A percentile compares a stretch with the other conserved stretches of the same genome.
These are phyloP conservation scores for Starmerella scarabaei DNA, from an alignment of 805 yeast species.

Conservation along the genomic window DNA sequence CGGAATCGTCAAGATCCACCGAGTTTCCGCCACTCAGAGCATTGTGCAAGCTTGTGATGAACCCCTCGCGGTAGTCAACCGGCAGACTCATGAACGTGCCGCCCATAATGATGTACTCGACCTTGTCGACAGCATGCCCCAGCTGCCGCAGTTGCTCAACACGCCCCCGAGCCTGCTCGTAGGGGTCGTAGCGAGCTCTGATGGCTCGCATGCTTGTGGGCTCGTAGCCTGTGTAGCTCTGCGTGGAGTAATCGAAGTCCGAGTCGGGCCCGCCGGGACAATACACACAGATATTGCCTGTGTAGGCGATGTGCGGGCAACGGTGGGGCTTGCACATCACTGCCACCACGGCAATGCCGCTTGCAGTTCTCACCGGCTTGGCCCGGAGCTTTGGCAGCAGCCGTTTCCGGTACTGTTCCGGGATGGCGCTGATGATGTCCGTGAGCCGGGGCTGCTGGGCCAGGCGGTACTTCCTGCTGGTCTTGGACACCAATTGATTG, in stretches of 20 bases:
- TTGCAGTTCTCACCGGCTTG: constrained; percentile 97
- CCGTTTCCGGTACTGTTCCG: constrained; percentile 88
- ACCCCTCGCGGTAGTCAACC: constrained; percentile 73
- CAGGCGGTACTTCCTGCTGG: constrained; percentile 80
- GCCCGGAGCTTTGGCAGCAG: constrained; percentile 88
- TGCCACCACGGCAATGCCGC: constrained; percentile 98
- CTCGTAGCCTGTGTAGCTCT: constrained; percentile 95
- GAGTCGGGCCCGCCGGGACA: constrained; percentile 99
- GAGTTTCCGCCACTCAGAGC: constrained; percentile 91
- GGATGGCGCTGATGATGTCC: constrained; percentile 87
- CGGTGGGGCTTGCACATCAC: constrained; percentile 99
- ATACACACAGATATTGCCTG: constrained; percentile 94
- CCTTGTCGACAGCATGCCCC: constrained; percentile 95
- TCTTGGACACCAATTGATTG: constrained; percentile 75
- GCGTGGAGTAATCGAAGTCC: constrained; percentile 95
- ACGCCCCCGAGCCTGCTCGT: constrained; percentile 96
- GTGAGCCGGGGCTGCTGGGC: constrained; percentile 89
- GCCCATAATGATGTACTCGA: constrained; percentile 96
- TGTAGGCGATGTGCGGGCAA: constrained; percentile 97
- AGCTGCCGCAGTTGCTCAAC: constrained; percentile 88
- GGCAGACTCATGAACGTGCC: constrained; percentile 97
- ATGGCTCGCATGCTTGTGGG: constrained; percentile 99
- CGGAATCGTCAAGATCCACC: constrained; percentile 77
- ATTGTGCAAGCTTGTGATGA: constrained; percentile 81
- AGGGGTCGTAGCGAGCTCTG: constrained; percentile 94